Base-by-base conservation (phyloP, 352 stramenopile species). In the Globisporangium sylvaticum region DNA sequence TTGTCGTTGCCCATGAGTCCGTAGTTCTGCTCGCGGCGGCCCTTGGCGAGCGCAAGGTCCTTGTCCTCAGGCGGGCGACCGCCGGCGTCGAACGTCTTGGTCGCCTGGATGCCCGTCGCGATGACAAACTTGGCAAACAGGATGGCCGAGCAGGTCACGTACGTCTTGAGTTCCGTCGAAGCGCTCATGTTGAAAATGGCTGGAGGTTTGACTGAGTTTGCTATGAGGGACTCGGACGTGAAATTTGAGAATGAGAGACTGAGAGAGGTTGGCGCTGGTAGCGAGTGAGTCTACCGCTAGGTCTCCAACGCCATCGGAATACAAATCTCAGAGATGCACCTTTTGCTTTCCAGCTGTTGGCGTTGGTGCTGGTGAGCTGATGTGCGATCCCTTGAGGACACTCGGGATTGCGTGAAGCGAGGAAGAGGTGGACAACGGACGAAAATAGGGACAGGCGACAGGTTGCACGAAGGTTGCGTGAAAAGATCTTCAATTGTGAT, bases 41-140 rank as follows among this genome's bases (percentile, higher is more conserved):
- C 76, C 67, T 81, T 75, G 46, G 77, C 77, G 29, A 81, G 39
- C 15, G 71, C 54, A 67, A 85, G 73, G 12, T 67, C 67, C 54
- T 69, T 77, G 68, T 89, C 80, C 63, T 89, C 80, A n/a, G 80
- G 78, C 14, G 77, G 68, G n/a, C 78, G 78, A 4, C 66, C 72
- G 25, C 79, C 81, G 2, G 76, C 64, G 39, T 73, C 61, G 58
- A 86, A 90, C 4, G 73, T 87, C 65, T 88, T 87, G 50, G 50
- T 68, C 37, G 63, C 79, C 55, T 90, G 79, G 24, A 90, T 75
- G 7, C 66, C 58, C 22, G 78, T 77, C 9, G 70, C 70, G 29
- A 80, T 67, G 58, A 90, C 46, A 65, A 88, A 90, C 79, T 92
- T 92, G 76, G 82, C 44, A 70, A 83, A 92, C 27, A 92, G 73